These are phyloP conservation scores for Brassica napus DNA, from an alignment of 345 rosid genomes.

Conservation along the genomic window DNA sequence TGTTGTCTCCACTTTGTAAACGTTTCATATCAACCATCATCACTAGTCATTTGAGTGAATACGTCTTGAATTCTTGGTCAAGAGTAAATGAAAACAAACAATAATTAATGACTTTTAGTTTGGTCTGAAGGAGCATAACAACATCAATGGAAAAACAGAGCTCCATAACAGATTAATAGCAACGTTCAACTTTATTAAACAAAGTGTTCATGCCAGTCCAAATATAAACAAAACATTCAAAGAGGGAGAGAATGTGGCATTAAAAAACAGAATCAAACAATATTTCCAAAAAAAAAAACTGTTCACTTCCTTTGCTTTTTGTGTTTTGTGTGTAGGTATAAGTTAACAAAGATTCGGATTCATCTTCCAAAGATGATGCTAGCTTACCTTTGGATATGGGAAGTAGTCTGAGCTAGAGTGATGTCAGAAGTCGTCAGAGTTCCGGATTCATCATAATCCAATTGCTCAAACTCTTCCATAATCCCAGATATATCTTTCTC, in stretches of 20 bases:
- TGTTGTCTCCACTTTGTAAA: neutral
- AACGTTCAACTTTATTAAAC: neutral
- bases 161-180: neutral
- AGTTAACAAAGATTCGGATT: neutral
- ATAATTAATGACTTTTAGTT: neutral
- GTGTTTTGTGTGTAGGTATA: neutral
- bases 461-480: conserved; percentile 73
- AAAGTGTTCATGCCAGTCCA: neutral
- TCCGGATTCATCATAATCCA: conserved; percentile 57
- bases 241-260: neutral
- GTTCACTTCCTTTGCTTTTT: neutral
- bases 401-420: conserved; percentile 30
- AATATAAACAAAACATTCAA: neutral
- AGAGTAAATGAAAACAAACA: neutral
- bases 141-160: neutral
- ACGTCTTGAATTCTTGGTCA: neutral
- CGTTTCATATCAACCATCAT: too few species aligned
- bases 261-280: conserved; percentile 15
- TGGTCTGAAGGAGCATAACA: neutral
- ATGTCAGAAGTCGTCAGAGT: conserved; percentile 39
- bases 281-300: neutral
- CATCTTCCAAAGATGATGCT: neutral
- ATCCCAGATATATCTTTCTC: conserved; percentile 61
- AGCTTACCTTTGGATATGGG: conserved; percentile 26
- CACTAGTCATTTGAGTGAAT: neutral